These are phyloP conservation scores for Ascoidea asiatica DNA, from an alignment of 805 yeast genomes.

Conservation along the genomic window DNA sequence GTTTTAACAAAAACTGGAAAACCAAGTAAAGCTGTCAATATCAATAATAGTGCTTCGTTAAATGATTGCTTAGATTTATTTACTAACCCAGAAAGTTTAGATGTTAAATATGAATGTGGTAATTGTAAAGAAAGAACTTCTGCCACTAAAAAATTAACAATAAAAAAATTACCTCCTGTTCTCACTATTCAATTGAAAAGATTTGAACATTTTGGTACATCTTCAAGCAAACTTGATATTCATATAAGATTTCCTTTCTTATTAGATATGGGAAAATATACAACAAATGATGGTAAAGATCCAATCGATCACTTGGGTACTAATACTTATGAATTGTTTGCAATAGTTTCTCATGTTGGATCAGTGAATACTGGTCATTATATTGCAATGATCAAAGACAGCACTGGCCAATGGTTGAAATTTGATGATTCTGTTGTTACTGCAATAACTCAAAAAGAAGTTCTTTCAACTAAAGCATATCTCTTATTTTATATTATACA, in stretches of 20 bases:
- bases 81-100: constrained; percentile 67
- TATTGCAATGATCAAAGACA: constrained; percentile 59
- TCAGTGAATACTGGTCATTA: constrained; percentile 95
- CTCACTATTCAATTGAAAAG: constrained; percentile 76
- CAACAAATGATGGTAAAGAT: constrained; percentile 9
- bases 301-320: constrained; percentile 17
- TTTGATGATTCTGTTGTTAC: constrained; percentile 85
- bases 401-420: constrained; percentile 59
- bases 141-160: constrained; percentile 60
- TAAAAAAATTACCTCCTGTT: constrained; percentile 63
- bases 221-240: constrained; percentile 53
- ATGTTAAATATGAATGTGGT: constrained; percentile 58
- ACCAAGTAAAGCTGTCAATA: constrained; percentile 6
- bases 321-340: constrained; percentile 69
- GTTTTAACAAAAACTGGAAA: background rate
- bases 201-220: constrained; percentile 23
- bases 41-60: constrained; percentile 18
- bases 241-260: constrained; percentile 61
- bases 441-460: constrained; percentile 48
- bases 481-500: constrained; percentile 56
- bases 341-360: constrained; percentile 81
- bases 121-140: constrained; percentile 47
- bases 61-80: constrained; percentile 62
- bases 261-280: constrained; percentile 58
- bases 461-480: constrained; percentile 64